Evolutionary conservation across 2,329 filamentous ascomycete genomes (phyloP), one percentile per base, ranked within the genome.

Genomic region (Ascosphaera aggregata): DNA sequence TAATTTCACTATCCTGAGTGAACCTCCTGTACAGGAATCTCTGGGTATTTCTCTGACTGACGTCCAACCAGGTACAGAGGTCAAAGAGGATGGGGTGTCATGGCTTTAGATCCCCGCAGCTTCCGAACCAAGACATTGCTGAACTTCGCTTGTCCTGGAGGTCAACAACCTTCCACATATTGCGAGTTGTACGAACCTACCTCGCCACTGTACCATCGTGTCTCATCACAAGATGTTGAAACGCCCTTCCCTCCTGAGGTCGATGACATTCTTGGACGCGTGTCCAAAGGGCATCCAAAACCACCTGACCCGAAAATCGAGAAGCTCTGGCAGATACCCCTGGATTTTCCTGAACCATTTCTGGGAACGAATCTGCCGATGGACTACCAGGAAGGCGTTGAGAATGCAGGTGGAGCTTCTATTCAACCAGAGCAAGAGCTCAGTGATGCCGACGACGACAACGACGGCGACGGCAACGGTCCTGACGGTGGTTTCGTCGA

Each of bases 31-130:
- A n/a, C n/a, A n/a, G n/a, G n/a, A n/a, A 27, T 27, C 22, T 5
- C 7, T 27, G 11, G 22, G 22, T 27, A 27, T 7, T 27, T 7
- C 5, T 11, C 22, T 27, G 22, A 11, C 22, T 27, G 22, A 27
- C 22, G 22, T 27, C 22, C 7, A 35, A 15, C 13, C 17, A 9
- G 5, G 11, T 15, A 4, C 24, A 43, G 40, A 2, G 35, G 38
- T 13, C 43, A 57, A 42, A 48, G 54, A 35, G 61, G 62, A n/a
- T 65, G 62, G 62, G 50, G 52, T 35, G 59, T 64, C 36, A 47
- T 63, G 36, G 59, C 61, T 11, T 47, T 65, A 19, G 59, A 64
- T 43, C 58, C 60, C n/a, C 51, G 53, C 18, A 50, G 48, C 31
- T 63, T 64, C 41, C 56, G 56, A 38, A 43, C 47, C 4, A 49